A percentile compares a stretch with the other conserved stretches of the same genome.
These are phyloP conservation scores for Lecanosticta acicola DNA, from an alignment of 2,329 filamentous ascomycete genomes.

Conservation along the genomic window DNA sequence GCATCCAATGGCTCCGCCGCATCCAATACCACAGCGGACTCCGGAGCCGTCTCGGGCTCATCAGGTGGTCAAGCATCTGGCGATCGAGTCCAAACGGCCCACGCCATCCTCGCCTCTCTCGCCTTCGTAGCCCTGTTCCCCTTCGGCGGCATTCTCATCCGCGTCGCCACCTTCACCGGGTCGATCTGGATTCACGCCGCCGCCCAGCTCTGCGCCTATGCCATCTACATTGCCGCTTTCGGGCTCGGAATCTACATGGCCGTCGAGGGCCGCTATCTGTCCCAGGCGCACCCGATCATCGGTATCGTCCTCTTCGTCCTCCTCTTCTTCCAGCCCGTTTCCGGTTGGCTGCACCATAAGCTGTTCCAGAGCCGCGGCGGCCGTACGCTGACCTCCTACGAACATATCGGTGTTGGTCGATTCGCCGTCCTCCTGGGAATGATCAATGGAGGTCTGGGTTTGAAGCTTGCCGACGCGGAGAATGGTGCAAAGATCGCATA, in stretches of 20 bases:
- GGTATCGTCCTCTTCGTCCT: slow-evolving; percentile 47
- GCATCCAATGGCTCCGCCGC: too few species aligned
- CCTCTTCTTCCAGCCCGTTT: slow-evolving; percentile 51
- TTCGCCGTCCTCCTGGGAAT: slow-evolving; percentile 47
- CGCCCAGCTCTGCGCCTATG: slow-evolving; percentile 46
- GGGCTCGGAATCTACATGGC: slow-evolving; percentile 51
- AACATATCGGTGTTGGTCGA: slow-evolving; percentile 29
- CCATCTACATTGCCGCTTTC: slow-evolving; percentile 46
- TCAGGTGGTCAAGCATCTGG: slow-evolving; percentile 25
- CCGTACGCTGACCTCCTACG: slow-evolving; percentile 43
- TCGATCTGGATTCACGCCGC: slow-evolving; percentile 43
- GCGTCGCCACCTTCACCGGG: slow-evolving; percentile 41
- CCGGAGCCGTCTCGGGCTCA: background rate
- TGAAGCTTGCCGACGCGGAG: slow-evolving; percentile 41
- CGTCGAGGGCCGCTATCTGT: slow-evolving; percentile 34
- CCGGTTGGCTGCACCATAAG: slow-evolving; percentile 49
- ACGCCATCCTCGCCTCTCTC: slow-evolving; percentile 40
- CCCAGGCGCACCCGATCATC: slow-evolving; percentile 48
- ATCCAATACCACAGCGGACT: background rate
- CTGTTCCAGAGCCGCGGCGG: slow-evolving; percentile 45
- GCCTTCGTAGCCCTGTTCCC: slow-evolving; percentile 45
- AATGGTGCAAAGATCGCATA: slow-evolving; percentile 35
- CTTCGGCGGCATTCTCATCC: slow-evolving; percentile 41
- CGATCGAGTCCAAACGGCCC: slow-evolving; percentile 33
- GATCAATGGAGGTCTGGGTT: slow-evolving; percentile 52